A percentile compares a stretch with the other conserved stretches of the same genome.
phyloP scores from a whole-genome alignment of 306 rosid genomes.

The Styphnolobium japonicum region DNA sequence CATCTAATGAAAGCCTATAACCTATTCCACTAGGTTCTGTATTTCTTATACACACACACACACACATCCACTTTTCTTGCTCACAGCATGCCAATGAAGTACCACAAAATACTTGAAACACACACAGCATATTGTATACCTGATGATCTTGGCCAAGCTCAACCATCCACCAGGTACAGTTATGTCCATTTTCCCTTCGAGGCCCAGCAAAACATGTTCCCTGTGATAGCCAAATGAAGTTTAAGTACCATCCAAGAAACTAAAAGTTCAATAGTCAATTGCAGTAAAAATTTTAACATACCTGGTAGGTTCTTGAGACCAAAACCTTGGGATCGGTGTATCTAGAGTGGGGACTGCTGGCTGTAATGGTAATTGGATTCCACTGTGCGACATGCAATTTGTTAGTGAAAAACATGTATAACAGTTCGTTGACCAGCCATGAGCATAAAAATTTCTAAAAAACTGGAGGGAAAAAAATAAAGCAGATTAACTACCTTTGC shows the following conservation, averaged over 20 bases:
- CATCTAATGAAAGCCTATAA: background rate
- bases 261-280: background rate
- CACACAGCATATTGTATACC: conserved; percentile 40
- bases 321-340: conserved; percentile 93
- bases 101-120: background rate
- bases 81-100: background rate
- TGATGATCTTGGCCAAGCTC: conserved; percentile 85
- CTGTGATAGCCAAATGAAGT: conserved; percentile 42
- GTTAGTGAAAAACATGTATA: conserved; percentile 19
- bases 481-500: conserved; percentile 58
- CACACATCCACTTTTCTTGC: conserved; percentile 3
- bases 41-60: background rate
- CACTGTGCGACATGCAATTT: conserved; percentile 36
- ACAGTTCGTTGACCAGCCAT: background rate
- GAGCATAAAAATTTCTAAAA: background rate
- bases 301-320: conserved; percentile 92
- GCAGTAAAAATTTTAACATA: background rate
- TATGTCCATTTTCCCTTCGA: conserved; percentile 71
- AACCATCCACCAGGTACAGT: conserved; percentile 86
- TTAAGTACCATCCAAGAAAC: conserved; percentile 16
- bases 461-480: background rate
- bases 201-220: conserved; percentile 95
- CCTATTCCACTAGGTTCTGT: background rate
- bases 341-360: conserved; percentile 88
- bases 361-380: conserved; percentile 62